phyloP scores from a whole-genome alignment of 2,329 filamentous ascomycete genomes.

The Aurifilum marmelostoma region DNA sequence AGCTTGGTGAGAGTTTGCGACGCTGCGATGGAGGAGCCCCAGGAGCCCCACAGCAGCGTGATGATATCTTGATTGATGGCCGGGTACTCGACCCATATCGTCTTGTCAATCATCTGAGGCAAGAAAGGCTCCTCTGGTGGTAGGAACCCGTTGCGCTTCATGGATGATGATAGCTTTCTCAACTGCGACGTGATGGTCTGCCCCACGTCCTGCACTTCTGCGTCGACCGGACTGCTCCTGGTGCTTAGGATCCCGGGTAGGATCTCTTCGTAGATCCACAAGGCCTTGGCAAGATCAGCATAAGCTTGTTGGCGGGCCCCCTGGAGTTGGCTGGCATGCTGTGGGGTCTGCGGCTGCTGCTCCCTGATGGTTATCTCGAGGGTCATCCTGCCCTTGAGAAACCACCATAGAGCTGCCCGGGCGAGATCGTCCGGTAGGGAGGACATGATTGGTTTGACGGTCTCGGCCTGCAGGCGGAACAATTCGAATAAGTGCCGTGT shows the following conservation, averaged over 20 bases:
- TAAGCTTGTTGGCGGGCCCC: constrained; percentile 74
- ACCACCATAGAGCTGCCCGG: constrained; percentile 85
- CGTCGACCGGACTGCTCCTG: constrained; percentile 46
- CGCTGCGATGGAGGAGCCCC: constrained; percentile 52
- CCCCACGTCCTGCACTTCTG: constrained; percentile 57
- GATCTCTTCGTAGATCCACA: constrained; percentile 72
- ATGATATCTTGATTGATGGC: constrained; percentile 71
- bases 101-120: constrained; percentile 78
- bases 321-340: constrained; percentile 57
- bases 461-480: constrained; percentile 78
- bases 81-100: constrained; percentile 81
- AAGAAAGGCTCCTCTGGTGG: constrained; percentile 69
- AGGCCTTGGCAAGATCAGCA: constrained; percentile 80
- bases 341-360: constrained; percentile 58
- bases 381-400: constrained; percentile 76
- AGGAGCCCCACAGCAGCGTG: constrained; percentile 68
- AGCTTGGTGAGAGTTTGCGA: constrained; percentile 51
- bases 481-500: constrained; percentile 75
- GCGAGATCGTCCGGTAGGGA: constrained; percentile 70
- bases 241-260: constrained; percentile 53
- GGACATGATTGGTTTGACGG: constrained; percentile 65
- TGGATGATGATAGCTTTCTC: constrained; percentile 76
- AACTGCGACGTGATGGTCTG: constrained; percentile 66
- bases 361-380: constrained; percentile 74
- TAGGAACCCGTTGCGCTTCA: constrained; percentile 81